phyloP scores from a whole-genome alignment of 345 rosid genomes.

The Schrenkiella parvula region DNA sequence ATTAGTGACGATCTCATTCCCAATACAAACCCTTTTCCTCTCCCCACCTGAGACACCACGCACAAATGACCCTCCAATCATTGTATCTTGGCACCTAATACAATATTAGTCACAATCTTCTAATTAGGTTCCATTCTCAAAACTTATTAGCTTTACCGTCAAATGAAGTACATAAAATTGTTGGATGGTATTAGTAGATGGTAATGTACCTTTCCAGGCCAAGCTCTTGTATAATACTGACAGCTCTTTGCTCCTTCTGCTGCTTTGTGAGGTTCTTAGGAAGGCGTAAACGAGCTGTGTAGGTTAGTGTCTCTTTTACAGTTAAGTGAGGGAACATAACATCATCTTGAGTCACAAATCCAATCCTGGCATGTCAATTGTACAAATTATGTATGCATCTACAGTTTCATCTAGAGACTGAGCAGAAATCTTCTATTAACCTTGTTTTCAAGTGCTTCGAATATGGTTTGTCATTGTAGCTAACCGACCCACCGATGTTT shows the following conservation, averaged over 20 bases:
- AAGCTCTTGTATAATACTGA: constrained; percentile 70
- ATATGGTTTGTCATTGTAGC: constrained; percentile 70
- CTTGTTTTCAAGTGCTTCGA: constrained; percentile 80
- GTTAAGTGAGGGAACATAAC: constrained; percentile 91
- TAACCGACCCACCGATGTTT: constrained; percentile 50
- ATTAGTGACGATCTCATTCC: constrained; percentile 84
- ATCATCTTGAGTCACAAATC: constrained; percentile 96
- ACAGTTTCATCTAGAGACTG: background rate
- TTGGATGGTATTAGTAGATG: background rate
- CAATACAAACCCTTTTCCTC: constrained; percentile 85
- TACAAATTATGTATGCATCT: background rate
- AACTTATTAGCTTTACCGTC: background rate
- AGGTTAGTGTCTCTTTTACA: constrained; percentile 84
- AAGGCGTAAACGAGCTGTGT: constrained; percentile 74
- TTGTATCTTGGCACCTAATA: constrained; percentile 82
- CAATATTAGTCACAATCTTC: background rate
- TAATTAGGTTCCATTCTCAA: background rate
- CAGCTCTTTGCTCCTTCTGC: constrained; percentile 68
- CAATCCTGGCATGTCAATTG: constrained; percentile 53
- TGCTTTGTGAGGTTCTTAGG: constrained; percentile 61
- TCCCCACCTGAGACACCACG: constrained; percentile 96
- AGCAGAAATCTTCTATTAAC: constrained; percentile 35
- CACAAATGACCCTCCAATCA: constrained; percentile 93
- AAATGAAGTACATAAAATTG: background rate
- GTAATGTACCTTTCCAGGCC: constrained; percentile 76